Evolutionary conservation across 2,329 filamentous ascomycete genomes (phyloP).

Genomic region (Ramichloridium luteum): DNA sequence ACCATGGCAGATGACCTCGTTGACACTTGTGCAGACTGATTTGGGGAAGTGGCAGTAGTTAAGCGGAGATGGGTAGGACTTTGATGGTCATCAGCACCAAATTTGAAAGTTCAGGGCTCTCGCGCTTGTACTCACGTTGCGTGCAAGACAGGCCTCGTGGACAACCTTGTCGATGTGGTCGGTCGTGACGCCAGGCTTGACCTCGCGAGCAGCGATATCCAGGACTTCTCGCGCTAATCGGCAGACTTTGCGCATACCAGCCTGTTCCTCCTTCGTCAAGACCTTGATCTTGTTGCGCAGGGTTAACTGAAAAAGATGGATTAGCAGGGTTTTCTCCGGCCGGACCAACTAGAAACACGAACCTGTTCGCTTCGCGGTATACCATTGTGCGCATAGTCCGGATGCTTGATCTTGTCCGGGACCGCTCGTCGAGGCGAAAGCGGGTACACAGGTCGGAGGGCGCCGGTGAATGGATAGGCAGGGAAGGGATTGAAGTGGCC

Average conservation of each 20-base stretch:
- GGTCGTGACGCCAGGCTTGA: conserved; percentile 85
- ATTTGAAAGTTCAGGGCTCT: neutral
- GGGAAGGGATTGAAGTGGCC: conserved; percentile 89
- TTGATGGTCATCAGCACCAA: conserved; percentile 8
- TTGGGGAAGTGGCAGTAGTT: conserved; percentile 97
- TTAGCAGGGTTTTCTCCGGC: neutral
- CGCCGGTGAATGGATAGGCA: conserved; percentile 68
- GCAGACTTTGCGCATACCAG: conserved; percentile 89
- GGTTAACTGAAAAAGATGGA: no score
- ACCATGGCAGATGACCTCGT: conserved; percentile 97
- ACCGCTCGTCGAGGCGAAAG: conserved; percentile 61
- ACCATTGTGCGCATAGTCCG: conserved; percentile 80
- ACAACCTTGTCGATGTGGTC: conserved; percentile 92
- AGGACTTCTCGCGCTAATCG: conserved; percentile 77
- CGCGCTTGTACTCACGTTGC: conserved; percentile 53
- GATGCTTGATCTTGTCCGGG: conserved; percentile 67
- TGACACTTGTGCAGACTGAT: conserved; percentile 89
- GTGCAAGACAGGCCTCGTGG: conserved; percentile 86
- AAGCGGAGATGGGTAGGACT: conserved; percentile 89
- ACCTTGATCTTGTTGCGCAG: conserved; percentile 72
- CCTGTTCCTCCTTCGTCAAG: conserved; percentile 65
- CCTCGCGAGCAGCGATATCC: conserved; percentile 74
- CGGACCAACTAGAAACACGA: conserved; percentile 28
- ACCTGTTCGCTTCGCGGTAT: conserved; percentile 59
- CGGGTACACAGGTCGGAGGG: conserved; percentile 60